Evolutionary conservation across 805 yeast genomes (phyloP).

Genomic region (Sugiyamaella qingdaonensis): DNA sequence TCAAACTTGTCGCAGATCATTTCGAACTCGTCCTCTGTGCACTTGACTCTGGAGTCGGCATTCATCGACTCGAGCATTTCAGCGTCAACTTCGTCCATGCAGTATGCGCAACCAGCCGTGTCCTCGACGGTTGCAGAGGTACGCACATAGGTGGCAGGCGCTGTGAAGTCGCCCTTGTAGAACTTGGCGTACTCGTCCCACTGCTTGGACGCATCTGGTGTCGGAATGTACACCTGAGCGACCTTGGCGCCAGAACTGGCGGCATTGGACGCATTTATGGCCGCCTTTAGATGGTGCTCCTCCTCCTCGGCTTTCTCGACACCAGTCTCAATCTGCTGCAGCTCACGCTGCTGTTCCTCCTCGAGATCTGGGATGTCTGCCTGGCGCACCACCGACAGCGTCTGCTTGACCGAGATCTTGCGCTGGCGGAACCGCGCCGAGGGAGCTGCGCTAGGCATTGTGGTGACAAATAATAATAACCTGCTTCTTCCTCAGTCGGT

Average conservation of each 20-base stretch:
- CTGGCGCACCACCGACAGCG: constrained; percentile 70
- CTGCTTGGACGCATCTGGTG: constrained; percentile 85
- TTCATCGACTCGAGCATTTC: constrained; percentile 50
- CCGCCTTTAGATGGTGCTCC: constrained; percentile 91
- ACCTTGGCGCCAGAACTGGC: constrained; percentile 47
- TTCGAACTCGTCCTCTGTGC: constrained; percentile 86
- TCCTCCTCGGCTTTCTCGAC: constrained; percentile 97
- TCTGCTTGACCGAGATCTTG: constrained; percentile 88
- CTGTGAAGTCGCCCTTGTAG: constrained; percentile 61
- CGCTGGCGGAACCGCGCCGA: constrained; percentile 84
- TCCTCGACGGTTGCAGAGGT: constrained; percentile 96
- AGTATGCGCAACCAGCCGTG: constrained; percentile 77
- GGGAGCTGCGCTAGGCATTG: constrained; percentile 5
- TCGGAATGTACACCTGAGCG: constrained; percentile 77
- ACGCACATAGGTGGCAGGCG: constrained; percentile 78
- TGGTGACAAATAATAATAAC: too few species aligned
- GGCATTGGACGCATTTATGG: constrained; percentile 72
- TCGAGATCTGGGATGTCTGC: constrained; percentile 78
- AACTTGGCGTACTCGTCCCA: constrained; percentile 75
- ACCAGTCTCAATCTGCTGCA: constrained; percentile 91
- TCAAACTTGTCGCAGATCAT: constrained; percentile 70
- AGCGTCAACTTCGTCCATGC: constrained; percentile 87
- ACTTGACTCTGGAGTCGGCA: constrained; percentile 25
- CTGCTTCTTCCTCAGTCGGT: background rate
- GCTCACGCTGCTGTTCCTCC: constrained; percentile 74